These are phyloP conservation scores for Oxytropis ochrocephala DNA, from an alignment of 306 rosid genomes.

Conservation along the genomic window DNA sequence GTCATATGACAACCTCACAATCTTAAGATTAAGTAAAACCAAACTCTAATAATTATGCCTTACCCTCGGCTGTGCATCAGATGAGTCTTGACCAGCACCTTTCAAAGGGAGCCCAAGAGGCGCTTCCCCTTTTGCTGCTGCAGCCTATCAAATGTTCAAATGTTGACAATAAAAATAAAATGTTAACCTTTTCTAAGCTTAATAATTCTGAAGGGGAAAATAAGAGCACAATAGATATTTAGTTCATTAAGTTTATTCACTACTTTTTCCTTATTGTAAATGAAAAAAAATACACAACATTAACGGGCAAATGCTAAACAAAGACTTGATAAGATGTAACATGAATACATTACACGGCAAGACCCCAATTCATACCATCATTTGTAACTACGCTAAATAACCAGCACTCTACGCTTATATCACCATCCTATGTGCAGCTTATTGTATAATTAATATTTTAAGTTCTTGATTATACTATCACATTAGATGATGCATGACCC, in stretches of 20 bases:
- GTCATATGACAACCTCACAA: conserved; percentile 9
- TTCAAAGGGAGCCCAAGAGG: conserved; percentile 97
- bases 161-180: not conserved
- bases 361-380: not conserved
- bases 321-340: not conserved
- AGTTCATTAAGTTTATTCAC: not conserved
- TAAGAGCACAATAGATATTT: not conserved
- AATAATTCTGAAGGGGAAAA: not conserved
- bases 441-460: not conserved
- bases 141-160: conserved; percentile 64
- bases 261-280: not conserved
- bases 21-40: not conserved
- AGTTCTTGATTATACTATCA: not conserved
- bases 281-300: not conserved
- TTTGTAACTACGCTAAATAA: not conserved
- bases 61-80: conserved; percentile 75
- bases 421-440: not conserved
- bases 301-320: not conserved
- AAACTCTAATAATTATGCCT: conserved; percentile 14
- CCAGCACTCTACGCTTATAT: not conserved
- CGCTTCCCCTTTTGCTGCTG: conserved; percentile 99
- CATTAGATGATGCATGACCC: not conserved
- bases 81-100: conserved; percentile 97
- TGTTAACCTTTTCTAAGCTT: not conserved
- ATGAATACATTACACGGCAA: not conserved